These are phyloP conservation scores for Zostera marina DNA, from an alignment of 116 monocot species.

Conservation along the genomic window DNA sequence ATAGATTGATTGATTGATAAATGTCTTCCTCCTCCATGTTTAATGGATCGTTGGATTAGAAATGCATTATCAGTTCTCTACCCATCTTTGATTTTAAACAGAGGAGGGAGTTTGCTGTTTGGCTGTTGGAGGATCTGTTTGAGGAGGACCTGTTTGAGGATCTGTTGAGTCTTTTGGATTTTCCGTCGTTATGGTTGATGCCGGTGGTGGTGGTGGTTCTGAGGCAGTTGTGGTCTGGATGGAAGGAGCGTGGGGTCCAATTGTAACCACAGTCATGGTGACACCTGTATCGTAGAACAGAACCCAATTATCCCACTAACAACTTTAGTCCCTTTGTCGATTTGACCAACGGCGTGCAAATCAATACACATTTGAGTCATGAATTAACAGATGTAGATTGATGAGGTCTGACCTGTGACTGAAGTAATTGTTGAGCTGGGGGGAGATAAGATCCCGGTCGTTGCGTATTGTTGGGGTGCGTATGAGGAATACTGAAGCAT, in stretches of 20 bases:
- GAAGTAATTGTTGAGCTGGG: conserved; percentile 11
- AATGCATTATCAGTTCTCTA: background rate
- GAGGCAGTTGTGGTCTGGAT: background rate
- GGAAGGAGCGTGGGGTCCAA: conserved; percentile 1
- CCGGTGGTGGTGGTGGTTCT: background rate
- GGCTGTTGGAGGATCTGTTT: background rate
- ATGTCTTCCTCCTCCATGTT: background rate
- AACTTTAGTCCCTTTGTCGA: background rate
- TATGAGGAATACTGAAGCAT: conserved; percentile 31
- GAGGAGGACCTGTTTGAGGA: no score
- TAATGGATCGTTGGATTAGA: background rate
- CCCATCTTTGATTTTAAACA: background rate
- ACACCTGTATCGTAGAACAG: background rate
- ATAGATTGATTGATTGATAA: no score
- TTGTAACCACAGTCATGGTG: background rate
- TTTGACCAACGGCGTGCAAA: background rate
- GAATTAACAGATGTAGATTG: background rate
- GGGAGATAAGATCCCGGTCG: conserved; percentile 8
- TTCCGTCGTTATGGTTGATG: background rate
- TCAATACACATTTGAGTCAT: background rate
- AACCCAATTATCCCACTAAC: background rate
- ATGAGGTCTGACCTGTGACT: conserved; percentile 8
- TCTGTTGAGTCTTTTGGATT: no score
- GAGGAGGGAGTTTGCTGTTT: background rate
- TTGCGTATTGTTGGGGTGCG: conserved; percentile 17